Evolutionary conservation across 306 rosid species (phyloP), one percentile per base, ranked within the genome.

Genomic region (Sechiopsis laciniata): DNA sequence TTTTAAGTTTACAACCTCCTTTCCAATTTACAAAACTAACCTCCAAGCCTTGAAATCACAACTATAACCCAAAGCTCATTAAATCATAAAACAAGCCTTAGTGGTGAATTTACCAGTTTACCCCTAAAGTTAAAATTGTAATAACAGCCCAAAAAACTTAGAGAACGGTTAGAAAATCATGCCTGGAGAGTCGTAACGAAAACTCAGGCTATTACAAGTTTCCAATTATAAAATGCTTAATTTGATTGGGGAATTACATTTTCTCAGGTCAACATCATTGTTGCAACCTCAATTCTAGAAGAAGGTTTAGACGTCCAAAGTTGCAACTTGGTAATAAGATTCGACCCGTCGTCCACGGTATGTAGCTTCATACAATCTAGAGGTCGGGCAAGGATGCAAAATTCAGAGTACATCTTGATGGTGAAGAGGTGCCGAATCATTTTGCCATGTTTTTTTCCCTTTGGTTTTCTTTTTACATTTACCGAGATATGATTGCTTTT

Each of bases 251-350:
- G 50, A 65, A 55, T 52, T 20, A 14, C 50, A 77, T 62, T 79
- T 80, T 76, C 77, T 55, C 75, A 93, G 98, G 89, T 87, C 40
- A 93, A 93, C 75, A 66, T 93, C 76, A 84, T 93, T 77, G 96
- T 93, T 77, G 97, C 98, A 78, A 93, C 98, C 20, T 90, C 98
- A 62, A 93, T 90, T 81, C 97, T 93, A 53, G 97, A 93, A 80
- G 98, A 93, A 81, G 98, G 98, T 51, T 76, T 93, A 74, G 98
- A 93, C 76, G 90, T 93, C 56, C 94, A 90, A 78, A 87, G 90
- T 69, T 93, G 97, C 86, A 88, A 93, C 74, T 71, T 93, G 82
- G 98, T 90, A 21, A 76, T 93, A 53, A 86, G 97, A 84, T 93
- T 93, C 81, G 98, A 93, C 80, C 97, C 97, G 2, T 84, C 80